Evolutionary conservation across 192 early-diverging fungal species (phyloP).

Genomic region (Entomortierella chlamydospora): DNA sequence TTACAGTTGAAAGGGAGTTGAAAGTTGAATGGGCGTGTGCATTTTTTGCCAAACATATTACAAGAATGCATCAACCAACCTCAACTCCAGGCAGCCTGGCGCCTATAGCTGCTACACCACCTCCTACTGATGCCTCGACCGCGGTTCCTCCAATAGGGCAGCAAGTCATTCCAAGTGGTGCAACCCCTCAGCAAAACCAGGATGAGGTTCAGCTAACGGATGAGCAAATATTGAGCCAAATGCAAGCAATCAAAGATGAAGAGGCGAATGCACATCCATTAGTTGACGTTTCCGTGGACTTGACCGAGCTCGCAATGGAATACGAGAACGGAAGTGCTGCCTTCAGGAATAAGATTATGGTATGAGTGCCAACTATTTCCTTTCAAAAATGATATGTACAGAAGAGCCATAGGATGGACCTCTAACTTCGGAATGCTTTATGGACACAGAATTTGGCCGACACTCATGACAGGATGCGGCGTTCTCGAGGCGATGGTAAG

Average conservation of each 20-base stretch:
- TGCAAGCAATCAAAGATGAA: slow-evolving; percentile 67
- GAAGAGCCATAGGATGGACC: too few relatives aligned
- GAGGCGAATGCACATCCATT: slow-evolving; percentile 68
- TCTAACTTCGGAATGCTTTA: not conserved
- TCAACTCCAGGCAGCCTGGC: not conserved
- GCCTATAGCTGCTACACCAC: not conserved
- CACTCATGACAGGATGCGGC: slow-evolving; percentile 60
- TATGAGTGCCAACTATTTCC: slow-evolving; percentile 12
- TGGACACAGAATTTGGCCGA: slow-evolving; percentile 57
- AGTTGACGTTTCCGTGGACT: slow-evolving; percentile 60
- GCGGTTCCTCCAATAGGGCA: not conserved
- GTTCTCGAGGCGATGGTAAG: slow-evolving; percentile 71
- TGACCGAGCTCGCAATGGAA: slow-evolving; percentile 60
- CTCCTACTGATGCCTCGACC: not conserved
- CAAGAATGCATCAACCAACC: slow-evolving; percentile 1
- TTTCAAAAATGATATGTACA: too few relatives aligned
- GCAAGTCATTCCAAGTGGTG: not conserved
- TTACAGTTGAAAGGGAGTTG: too few relatives aligned
- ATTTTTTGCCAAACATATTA: too few relatives aligned
- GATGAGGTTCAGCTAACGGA: slow-evolving; percentile 30
- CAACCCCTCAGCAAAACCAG: not conserved
- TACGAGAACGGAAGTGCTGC: slow-evolving; percentile 62
- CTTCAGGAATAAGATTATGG: slow-evolving; percentile 65
- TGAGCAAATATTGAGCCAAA: slow-evolving; percentile 53
- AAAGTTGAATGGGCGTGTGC: too few relatives aligned